phyloP scores from a whole-genome alignment of 257 asterid species.

The Nicotiana undulata region DNA sequence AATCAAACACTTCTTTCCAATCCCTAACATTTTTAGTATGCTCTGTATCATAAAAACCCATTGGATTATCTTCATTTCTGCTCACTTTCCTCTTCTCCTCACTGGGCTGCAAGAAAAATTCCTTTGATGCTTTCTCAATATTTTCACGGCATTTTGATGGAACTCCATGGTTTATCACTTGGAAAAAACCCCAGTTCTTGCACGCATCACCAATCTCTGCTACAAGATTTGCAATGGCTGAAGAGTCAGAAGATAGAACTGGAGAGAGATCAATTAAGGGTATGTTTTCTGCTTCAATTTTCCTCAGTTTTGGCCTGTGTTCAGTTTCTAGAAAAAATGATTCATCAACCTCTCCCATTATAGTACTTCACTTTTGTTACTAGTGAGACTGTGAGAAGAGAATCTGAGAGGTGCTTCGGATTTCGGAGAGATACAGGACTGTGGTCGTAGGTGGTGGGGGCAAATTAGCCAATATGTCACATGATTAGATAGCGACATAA shows the following conservation, averaged over 20 bases:
- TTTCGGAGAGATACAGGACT: no score
- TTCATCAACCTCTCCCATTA: conserved; percentile 47
- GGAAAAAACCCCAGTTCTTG: conserved; percentile 66
- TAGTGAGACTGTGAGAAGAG: not conserved
- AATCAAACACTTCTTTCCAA: conserved; percentile 72
- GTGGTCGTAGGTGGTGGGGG: not conserved
- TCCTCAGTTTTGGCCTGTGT: conserved; percentile 48
- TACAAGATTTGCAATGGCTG: conserved; percentile 19
- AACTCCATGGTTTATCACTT: conserved; percentile 77
- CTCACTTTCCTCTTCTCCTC: conserved; percentile 54
- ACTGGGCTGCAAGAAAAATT: conserved; percentile 38
- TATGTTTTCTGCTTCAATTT: conserved; percentile 40
- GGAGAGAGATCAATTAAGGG: conserved; percentile 58
- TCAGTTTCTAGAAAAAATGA: conserved; percentile 52
- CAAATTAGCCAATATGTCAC: not conserved
- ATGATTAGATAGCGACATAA: not conserved
- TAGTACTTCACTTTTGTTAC: not conserved
- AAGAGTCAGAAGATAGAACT: conserved; percentile 9
- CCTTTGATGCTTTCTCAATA: conserved; percentile 36
- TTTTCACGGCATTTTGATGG: conserved; percentile 28
- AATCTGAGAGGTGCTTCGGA: not conserved
- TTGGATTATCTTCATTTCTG: conserved; percentile 30
- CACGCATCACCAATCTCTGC: conserved; percentile 52
- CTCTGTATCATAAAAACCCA: conserved; percentile 60
- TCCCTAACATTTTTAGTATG: conserved; percentile 63